These are phyloP conservation scores for Dillenia turbinata DNA, from an alignment of 164 flowering plant genomes.

Conservation along the genomic window DNA sequence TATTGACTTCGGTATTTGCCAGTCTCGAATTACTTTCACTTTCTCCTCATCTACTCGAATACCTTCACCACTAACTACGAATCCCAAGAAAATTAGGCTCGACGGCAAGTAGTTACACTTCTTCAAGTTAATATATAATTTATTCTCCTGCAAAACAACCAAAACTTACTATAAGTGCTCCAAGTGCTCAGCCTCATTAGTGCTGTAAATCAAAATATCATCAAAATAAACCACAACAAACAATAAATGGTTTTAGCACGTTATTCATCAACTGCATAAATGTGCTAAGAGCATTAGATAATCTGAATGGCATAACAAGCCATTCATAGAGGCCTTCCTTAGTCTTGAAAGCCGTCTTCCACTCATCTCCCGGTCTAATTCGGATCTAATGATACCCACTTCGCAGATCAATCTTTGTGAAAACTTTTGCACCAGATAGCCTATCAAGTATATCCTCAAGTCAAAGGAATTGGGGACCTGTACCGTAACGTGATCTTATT, in stretches of 20 bases:
- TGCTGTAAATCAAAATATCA: not conserved
- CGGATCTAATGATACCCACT: slow-evolving; percentile 4
- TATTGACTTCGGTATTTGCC: too few species aligned
- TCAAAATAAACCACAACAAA: not conserved
- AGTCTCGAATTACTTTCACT: too few species aligned
- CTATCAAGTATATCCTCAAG: not conserved
- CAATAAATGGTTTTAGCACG: slow-evolving; percentile 4
- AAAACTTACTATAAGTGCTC: too few species aligned
- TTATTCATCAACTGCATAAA: not conserved
- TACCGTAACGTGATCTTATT: slow-evolving; percentile 5
- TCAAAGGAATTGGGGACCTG: not conserved
- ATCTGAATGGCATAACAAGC: not conserved
- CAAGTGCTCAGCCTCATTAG: too few species aligned
- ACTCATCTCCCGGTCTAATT: not conserved
- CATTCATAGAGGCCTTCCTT: slow-evolving; percentile 3
- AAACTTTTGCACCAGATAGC: not conserved
- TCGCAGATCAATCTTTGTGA: not conserved
- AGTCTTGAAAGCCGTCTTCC: slow-evolving; percentile 1
- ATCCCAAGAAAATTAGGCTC: too few species aligned
- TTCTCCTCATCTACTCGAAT: too few species aligned
- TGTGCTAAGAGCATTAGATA: slow-evolving; percentile 5
- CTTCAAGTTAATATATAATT: too few species aligned
- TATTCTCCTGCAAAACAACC: too few species aligned
- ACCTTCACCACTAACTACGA: too few species aligned
- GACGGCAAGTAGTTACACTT: too few species aligned